phyloP scores from a whole-genome alignment of 1,284 basidiomycete genomes.

The Microbotryum intermedium region DNA sequence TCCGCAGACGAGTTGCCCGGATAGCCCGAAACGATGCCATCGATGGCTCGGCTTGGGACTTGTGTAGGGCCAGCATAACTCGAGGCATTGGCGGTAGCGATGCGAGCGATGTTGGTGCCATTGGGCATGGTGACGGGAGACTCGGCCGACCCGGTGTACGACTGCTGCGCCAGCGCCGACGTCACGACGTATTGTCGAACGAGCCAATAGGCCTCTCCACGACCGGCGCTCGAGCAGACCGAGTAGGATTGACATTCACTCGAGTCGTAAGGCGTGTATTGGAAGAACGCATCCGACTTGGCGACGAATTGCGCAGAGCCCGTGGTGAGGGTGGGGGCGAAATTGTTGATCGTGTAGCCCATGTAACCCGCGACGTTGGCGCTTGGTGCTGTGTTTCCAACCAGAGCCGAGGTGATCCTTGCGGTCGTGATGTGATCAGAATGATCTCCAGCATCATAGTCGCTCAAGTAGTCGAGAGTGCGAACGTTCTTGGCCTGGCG shows the following conservation, averaged over 20 bases:
- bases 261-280: slow-evolving; percentile 31
- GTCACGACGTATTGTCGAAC: slow-evolving; percentile 27
- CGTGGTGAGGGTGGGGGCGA: neutral
- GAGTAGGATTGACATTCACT: slow-evolving; percentile 18
- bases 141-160: slow-evolving; percentile 15
- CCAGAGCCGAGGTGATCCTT: slow-evolving; percentile 12
- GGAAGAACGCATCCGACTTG: slow-evolving; percentile 26
- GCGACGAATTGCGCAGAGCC: neutral
- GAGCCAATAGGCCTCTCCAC: slow-evolving; percentile 27
- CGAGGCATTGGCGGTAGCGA: slow-evolving; percentile 18
- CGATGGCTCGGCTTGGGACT: slow-evolving; percentile 18
- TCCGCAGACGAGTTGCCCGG: slow-evolving; percentile 27
- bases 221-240: slow-evolving; percentile 16
- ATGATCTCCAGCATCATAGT: slow-evolving; percentile 26
- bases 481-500: slow-evolving; percentile 16
- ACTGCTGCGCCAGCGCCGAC: slow-evolving; percentile 2
- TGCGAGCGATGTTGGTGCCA: slow-evolving; percentile 20
- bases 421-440: slow-evolving; percentile 27
- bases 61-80: slow-evolving; percentile 2
- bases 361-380: slow-evolving; percentile 25
- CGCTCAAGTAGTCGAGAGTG: slow-evolving; percentile 27
- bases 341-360: slow-evolving; percentile 17
- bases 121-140: slow-evolving; percentile 4
- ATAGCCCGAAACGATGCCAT: slow-evolving; percentile 22
- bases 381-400: slow-evolving; percentile 5